A percentile compares a stretch with the other conserved stretches of the same genome.
Evolutionary conservation across 306 rosid genomes (phyloP).

Genomic region (Medicago ruthenica): DNA sequence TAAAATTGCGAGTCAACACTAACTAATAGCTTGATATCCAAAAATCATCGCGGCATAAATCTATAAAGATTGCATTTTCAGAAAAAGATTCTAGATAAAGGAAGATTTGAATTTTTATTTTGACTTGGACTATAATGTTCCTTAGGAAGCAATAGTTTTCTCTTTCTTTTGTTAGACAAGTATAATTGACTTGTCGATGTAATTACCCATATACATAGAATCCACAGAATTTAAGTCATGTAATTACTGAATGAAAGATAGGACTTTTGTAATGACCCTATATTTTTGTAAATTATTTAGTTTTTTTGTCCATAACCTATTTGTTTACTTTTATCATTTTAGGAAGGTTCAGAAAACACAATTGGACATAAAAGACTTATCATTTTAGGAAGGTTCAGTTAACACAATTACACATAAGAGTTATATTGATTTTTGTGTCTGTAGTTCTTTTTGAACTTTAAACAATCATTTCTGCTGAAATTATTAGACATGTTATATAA

Average conservation of each 20-base stretch:
- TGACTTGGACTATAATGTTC: not conserved
- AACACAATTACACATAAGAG: not conserved
- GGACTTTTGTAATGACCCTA: not conserved
- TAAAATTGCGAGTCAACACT: too few relatives aligned
- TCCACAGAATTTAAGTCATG: not conserved
- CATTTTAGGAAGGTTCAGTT: too few relatives aligned
- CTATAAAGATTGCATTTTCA: not conserved
- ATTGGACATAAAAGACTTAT: too few relatives aligned
- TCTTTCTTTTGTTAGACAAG: not conserved
- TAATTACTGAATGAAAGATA: not conserved
- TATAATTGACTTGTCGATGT: not conserved
- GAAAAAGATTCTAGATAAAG: not conserved
- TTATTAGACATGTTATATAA: not conserved
- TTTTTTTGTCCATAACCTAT: not conserved
- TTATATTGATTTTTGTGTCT: not conserved
- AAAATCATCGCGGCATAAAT: too few relatives aligned
- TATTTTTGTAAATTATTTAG: too few relatives aligned
- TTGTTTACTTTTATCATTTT: too few relatives aligned
- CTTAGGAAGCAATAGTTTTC: not conserved
- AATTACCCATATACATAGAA: not conserved
- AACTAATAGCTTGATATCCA: too few relatives aligned
- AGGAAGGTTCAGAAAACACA: not conserved
- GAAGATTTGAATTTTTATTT: not conserved
- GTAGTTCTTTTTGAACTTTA: not conserved
- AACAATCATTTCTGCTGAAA: not conserved